Evolutionary conservation across 352 stramenopile species (phyloP).

Genomic region (Globisporangium spiculum): DNA sequence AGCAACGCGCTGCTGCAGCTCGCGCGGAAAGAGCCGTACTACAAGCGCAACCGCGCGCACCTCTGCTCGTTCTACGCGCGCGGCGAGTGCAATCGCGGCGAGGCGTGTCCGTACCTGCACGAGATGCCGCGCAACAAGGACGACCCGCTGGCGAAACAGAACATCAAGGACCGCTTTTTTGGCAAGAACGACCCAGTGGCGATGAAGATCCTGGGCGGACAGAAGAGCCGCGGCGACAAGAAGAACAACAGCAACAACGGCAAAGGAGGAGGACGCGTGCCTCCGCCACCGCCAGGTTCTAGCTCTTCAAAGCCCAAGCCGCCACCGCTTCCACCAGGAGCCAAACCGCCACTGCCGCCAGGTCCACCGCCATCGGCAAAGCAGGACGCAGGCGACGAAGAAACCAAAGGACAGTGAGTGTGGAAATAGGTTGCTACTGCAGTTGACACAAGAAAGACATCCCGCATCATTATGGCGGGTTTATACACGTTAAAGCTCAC

Average conservation of each 20-base stretch:
- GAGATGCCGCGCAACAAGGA: slow-evolving; percentile 93
- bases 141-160: slow-evolving; percentile 94
- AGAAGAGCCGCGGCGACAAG: slow-evolving; percentile 26
- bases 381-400: slow-evolving; percentile 27
- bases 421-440: not conserved
- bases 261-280: slow-evolving; percentile 22
- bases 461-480: not conserved
- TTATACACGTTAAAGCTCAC: not conserved
- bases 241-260: slow-evolving; percentile 14
- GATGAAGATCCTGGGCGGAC: slow-evolving; percentile 79
- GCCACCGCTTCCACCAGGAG: slow-evolving; percentile 45
- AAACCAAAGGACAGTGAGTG: slow-evolving; percentile 21
- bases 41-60: slow-evolving; percentile 90
- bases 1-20: slow-evolving; percentile 84
- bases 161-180: slow-evolving; percentile 94
- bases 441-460: not conserved
- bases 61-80: slow-evolving; percentile 95
- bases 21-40: slow-evolving; percentile 85
- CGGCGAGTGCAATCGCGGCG: slow-evolving; percentile 92
- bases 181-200: slow-evolving; percentile 93
- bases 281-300: slow-evolving; percentile 23
- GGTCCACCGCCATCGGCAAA: slow-evolving; percentile 41
- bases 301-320: slow-evolving; percentile 47
- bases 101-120: slow-evolving; percentile 93
- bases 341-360: slow-evolving; percentile 61